Evolutionary conservation across 2,329 filamentous ascomycete genomes (phyloP).

Genomic region (Talaromyces marneffei): DNA sequence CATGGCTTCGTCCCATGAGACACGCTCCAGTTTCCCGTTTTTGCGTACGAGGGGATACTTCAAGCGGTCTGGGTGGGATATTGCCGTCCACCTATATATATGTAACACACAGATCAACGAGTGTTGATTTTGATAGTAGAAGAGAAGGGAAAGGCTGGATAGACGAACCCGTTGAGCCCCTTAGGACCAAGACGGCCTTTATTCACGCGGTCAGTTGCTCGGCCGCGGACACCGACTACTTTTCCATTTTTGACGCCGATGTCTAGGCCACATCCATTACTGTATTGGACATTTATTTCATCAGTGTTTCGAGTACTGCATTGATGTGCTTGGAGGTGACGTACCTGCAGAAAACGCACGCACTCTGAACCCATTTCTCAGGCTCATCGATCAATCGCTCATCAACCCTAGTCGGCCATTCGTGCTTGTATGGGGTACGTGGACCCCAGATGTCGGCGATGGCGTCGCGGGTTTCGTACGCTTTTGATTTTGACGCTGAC

Average conservation of each 20-base stretch:
- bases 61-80: constrained; percentile 27
- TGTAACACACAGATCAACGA: no score
- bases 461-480: constrained; percentile 23
- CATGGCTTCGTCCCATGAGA: constrained; percentile 38
- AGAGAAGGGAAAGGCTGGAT: not conserved
- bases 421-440: constrained; percentile 29
- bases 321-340: no score
- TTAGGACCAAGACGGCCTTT: constrained; percentile 34
- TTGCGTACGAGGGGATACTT: constrained; percentile 29
- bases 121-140: no score
- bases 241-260: constrained; percentile 33
- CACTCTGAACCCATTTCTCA: constrained; percentile 37
- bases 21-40: constrained; percentile 30
- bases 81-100: constrained; percentile 25
- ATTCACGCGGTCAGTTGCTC: constrained; percentile 30
- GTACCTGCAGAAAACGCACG: constrained; percentile 36
- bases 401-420: constrained; percentile 33
- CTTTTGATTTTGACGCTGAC: not conserved
- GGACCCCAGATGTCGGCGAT: constrained; percentile 30
- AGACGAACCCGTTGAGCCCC: constrained; percentile 28
- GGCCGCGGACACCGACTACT: constrained; percentile 34
- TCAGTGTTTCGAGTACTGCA: no score
- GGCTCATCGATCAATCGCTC: constrained; percentile 26
- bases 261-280: constrained; percentile 34
- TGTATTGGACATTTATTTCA: no score